A percentile compares a stretch with the other conserved stretches of the same genome.
Conservation (phyloP, 805 yeast genomes). For the Candida qinlingensis region DNA sequence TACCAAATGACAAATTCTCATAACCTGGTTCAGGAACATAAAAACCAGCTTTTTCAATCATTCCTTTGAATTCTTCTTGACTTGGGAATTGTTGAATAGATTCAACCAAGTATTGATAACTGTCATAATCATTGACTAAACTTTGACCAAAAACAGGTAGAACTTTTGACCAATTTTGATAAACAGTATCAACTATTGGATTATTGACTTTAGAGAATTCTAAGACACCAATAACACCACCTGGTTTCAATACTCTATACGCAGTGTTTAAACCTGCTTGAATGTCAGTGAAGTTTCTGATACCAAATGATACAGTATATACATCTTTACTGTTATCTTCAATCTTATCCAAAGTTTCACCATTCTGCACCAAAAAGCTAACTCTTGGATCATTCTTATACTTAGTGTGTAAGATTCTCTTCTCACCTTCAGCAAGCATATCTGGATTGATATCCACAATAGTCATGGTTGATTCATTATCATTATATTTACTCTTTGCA, state of each 20-base stretch:
- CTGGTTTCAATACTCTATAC: slow-evolving; percentile 90
- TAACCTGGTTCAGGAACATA: slow-evolving; percentile 87
- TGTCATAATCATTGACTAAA: slow-evolving; percentile 91
- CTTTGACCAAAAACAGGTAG: slow-evolving; percentile 95
- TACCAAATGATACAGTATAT: slow-evolving; percentile 95
- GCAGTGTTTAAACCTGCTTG: slow-evolving; percentile 95
- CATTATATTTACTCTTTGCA: slow-evolving; percentile 75
- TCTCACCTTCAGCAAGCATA: slow-evolving; percentile 90
- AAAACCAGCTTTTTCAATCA: slow-evolving; percentile 95
- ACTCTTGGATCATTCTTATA: slow-evolving; percentile 52
- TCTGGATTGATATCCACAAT: slow-evolving; percentile 94
- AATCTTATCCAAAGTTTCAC: slow-evolving; percentile 80
- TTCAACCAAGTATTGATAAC: slow-evolving; percentile 94
- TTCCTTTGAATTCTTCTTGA: slow-evolving; percentile 83
- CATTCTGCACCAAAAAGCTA: slow-evolving; percentile 83
- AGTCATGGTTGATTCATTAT: slow-evolving; percentile 73
- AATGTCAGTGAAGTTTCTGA: slow-evolving; percentile 91
- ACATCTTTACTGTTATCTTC: slow-evolving; percentile 87
- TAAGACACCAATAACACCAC: slow-evolving; percentile 94
- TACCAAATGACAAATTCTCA: slow-evolving; percentile 90
- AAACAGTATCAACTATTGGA: slow-evolving; percentile 64
- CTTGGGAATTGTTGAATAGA: slow-evolving; percentile 87
- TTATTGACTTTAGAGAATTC: slow-evolving; percentile 92
- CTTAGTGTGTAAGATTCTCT: slow-evolving; percentile 60
- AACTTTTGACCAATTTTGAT: slow-evolving; percentile 82